Evolutionary conservation across 768 basidiomycete species (phyloP).

Genomic region (Cantharellus anzutake): DNA sequence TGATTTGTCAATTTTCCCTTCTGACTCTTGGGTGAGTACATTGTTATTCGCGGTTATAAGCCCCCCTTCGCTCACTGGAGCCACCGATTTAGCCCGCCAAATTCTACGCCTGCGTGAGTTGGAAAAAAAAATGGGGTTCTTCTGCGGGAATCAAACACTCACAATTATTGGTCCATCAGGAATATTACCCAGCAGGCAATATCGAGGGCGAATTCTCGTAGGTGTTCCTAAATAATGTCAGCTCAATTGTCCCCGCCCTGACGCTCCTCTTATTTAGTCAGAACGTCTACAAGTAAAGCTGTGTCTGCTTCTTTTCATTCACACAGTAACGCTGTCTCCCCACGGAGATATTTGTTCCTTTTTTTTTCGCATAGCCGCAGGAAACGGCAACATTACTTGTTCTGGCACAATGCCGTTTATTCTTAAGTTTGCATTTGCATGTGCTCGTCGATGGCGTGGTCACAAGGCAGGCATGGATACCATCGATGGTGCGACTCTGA

Average conservation of each 20-base stretch:
- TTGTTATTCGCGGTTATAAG: slow-evolving; percentile 29
- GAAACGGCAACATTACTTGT: background rate
- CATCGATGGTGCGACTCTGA: too few relatives aligned
- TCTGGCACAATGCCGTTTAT: too few relatives aligned
- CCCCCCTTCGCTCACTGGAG: slow-evolving; percentile 33
- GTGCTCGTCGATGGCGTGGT: too few relatives aligned
- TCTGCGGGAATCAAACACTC: background rate
- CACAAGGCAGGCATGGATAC: too few relatives aligned
- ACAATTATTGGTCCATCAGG: background rate
- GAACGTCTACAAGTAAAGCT: background rate
- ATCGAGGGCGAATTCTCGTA: background rate
- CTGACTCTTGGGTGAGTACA: slow-evolving; percentile 18
- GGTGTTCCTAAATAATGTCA: background rate
- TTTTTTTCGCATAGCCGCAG: background rate
- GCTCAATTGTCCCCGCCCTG: background rate
- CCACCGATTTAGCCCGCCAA: slow-evolving; percentile 25
- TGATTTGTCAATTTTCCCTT: background rate
- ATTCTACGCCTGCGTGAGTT: background rate
- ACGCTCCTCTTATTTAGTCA: background rate
- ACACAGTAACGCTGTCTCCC: background rate
- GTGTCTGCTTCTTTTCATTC: background rate
- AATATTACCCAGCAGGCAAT: background rate
- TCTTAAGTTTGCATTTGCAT: too few relatives aligned
- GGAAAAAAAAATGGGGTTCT: background rate
- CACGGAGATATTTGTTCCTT: background rate